Evolutionary conservation across 805 yeast species (phyloP).

Genomic region (Ogataea naganishii): DNA sequence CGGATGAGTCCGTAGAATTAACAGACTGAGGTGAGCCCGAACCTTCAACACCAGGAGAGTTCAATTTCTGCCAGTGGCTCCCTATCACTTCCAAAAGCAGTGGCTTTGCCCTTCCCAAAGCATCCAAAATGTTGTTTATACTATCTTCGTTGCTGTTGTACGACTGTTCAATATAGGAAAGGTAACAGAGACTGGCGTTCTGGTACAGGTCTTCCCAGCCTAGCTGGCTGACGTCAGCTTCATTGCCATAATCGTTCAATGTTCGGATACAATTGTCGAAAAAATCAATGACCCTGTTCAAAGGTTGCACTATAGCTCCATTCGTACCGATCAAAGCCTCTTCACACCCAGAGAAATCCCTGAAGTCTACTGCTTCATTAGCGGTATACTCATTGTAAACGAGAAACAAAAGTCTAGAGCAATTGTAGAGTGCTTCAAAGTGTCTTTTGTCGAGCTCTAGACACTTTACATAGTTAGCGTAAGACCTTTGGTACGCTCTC

Average conservation of each 20-base stretch:
- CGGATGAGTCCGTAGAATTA: too few relatives aligned
- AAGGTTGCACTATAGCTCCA: constrained; percentile 30
- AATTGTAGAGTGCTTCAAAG: constrained; percentile 49
- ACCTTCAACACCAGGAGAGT: too few relatives aligned
- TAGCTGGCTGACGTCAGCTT: constrained; percentile 1
- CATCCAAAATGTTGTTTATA: constrained; percentile 2
- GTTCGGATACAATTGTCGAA: constrained; percentile 30
- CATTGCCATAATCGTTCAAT: constrained; percentile 6
- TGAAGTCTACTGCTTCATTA: constrained; percentile 33
- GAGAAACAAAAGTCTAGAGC: constrained; percentile 47
- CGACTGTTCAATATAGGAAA: constrained; percentile 34
- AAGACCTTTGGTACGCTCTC: constrained; percentile 57
- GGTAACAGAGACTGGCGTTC: constrained; percentile 38
- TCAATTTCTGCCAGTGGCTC: too few relatives aligned
- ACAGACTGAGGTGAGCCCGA: too few relatives aligned
- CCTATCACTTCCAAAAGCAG: too few relatives aligned
- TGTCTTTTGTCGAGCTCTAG: constrained; percentile 14
- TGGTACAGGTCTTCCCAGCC: constrained; percentile 34
- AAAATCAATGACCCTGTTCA: constrained; percentile 25
- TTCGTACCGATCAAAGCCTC: constrained; percentile 20
- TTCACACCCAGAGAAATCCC: constrained; percentile 23
- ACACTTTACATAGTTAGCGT: constrained; percentile 31
- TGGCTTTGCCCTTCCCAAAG: constrained; percentile 3
- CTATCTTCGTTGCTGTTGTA: constrained; percentile 14
- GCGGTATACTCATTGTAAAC: constrained; percentile 45